These are phyloP conservation scores for Trametes hirsuta DNA, from an alignment of 1,284 basidiomycete genomes.

Conservation along the genomic window DNA sequence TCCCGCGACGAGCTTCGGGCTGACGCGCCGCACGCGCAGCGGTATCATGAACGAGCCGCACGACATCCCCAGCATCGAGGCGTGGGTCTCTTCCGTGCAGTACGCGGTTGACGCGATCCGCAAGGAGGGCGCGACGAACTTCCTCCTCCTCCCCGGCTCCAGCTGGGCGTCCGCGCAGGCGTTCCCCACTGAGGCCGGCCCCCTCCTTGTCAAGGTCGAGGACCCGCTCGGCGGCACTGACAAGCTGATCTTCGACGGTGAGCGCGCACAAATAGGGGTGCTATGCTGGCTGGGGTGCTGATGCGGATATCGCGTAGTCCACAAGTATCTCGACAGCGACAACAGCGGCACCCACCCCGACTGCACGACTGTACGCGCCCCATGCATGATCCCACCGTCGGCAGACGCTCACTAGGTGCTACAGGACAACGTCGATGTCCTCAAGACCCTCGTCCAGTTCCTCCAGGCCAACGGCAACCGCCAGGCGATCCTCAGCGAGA, in stretches of 20 bases:
- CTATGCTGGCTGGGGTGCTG: not conserved
- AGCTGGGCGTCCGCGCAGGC: conserved; percentile 48
- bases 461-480: conserved; percentile 52
- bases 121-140: conserved; percentile 49
- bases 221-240: conserved; percentile 53
- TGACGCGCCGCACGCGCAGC: conserved; percentile 17
- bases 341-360: conserved; percentile 57
- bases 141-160: conserved; percentile 50
- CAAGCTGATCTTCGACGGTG: conserved; percentile 61
- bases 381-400: not conserved
- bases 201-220: conserved; percentile 51
- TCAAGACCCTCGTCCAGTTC: conserved; percentile 50
- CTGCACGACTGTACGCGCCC: conserved; percentile 42
- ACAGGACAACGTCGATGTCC: conserved; percentile 49
- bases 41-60: conserved; percentile 60
- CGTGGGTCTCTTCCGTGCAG: conserved; percentile 51
- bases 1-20: not conserved
- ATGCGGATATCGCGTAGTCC: conserved; percentile 38
- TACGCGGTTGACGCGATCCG: conserved; percentile 54
- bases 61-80: conserved; percentile 44
- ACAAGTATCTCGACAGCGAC: conserved; percentile 65
- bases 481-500: conserved; percentile 60
- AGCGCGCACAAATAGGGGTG: not conserved
- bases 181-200: conserved; percentile 56
- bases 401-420: not conserved